Evolutionary conservation across 164 flowering plant species (phyloP), one percentile per base, ranked within the genome.

Genomic region (Chimonanthus salicifolius): DNA sequence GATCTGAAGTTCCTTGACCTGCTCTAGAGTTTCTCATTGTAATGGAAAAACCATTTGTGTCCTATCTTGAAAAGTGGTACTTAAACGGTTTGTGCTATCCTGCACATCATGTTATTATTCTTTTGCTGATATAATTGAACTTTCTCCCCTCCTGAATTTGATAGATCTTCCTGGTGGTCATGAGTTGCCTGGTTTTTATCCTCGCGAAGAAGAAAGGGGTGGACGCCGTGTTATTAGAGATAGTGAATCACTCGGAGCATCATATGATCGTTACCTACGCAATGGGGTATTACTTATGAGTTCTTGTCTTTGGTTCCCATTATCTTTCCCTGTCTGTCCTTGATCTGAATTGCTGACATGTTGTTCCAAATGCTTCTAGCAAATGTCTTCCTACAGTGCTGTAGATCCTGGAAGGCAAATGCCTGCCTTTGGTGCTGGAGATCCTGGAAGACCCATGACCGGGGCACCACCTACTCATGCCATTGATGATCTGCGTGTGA

Each of bases 201-300:
- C 86, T 47, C 90, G 80, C 68, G 90, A 87, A 9, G 91, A 90
- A 74, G 91, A 86, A 50, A 83, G 86, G 74, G 83, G 79, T 47
- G 74, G 80, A 10, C 81, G 79, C 51, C 94, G 78, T 68, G 78
- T 65, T 51, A 47, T 76, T 47, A 87, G 88, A 82, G 95, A 89
- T 72, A 80, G 86, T 68, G 91, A 93, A 18, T 77, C 91, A 47
- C 82, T 91, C 68, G 86, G 84, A n/a, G 89, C 92, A 72, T 85
- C 97, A 5, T 93, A 93, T 81, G 98, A 91, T 58, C 92, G 87
- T 49, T 93, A 91, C 73, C 81, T 93, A 46, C 98, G 87, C 7
- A 83, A 77, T 66, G 75, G 83, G 87, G 94, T 90, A 88, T 43
- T 50, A 45, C 20, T 67, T 62, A 45, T 66, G 13, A 6, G 9